Evolutionary conservation across 129 eudicot genomes (phyloP).

Genomic region (Chrysanthemum makinoi): DNA sequence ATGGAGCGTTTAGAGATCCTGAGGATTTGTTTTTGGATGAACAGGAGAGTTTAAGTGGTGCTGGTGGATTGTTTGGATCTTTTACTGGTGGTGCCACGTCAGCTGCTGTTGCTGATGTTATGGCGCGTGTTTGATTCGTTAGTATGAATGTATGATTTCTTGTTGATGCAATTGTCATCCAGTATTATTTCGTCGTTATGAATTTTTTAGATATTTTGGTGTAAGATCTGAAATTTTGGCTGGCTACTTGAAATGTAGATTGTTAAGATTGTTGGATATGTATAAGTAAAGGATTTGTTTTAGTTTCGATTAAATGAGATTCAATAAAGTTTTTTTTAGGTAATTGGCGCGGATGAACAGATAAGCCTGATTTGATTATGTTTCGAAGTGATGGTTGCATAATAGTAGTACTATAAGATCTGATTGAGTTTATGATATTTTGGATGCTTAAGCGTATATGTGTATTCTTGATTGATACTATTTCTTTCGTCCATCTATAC

Average conservation of each 20-base stretch:
- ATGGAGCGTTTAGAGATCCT: slow-evolving; percentile 84
- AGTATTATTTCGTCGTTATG: slow-evolving; percentile 19
- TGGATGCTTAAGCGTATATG: neutral
- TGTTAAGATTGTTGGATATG: too few relatives aligned
- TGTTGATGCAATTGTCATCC: slow-evolving; percentile 17
- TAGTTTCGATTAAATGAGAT: too few relatives aligned
- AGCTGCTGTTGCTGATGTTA: slow-evolving; percentile 47
- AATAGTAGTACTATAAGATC: too few relatives aligned
- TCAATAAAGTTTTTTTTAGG: too few relatives aligned
- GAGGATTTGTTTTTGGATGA: slow-evolving; percentile 79
- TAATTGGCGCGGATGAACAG: too few relatives aligned
- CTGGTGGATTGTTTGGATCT: slow-evolving; percentile 47
- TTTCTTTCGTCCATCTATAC: neutral
- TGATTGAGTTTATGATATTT: too few relatives aligned
- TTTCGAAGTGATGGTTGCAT: slow-evolving; percentile 8
- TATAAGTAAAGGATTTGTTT: too few relatives aligned
- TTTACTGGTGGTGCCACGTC: slow-evolving; percentile 49
- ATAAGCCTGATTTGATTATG: neutral
- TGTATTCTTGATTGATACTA: slow-evolving; percentile 14
- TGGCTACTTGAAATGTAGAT: too few relatives aligned
- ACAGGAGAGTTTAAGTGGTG: slow-evolving; percentile 45
- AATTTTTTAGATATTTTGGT: slow-evolving; percentile 20
- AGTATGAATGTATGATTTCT: slow-evolving; percentile 23
- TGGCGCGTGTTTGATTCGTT: slow-evolving; percentile 37
- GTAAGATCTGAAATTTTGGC: too few relatives aligned